phyloP scores from a whole-genome alignment of 345 rosid species.

The Dipteronia dyeriana region DNA sequence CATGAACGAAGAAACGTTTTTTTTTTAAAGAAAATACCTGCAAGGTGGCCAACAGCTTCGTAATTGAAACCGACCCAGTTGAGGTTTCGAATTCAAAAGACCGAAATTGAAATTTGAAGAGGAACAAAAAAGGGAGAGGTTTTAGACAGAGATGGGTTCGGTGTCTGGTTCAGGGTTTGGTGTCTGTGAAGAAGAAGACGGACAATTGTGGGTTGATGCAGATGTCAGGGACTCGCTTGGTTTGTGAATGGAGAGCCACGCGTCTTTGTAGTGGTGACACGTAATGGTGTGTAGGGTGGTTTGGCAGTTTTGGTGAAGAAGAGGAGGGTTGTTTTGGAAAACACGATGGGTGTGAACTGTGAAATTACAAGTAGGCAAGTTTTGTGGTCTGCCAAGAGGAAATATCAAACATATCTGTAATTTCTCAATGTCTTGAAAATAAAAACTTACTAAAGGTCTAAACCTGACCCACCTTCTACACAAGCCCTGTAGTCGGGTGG shows the following conservation, averaged over 20 bases:
- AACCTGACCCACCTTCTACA: too few relatives aligned
- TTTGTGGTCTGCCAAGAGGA: not conserved
- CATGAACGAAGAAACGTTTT: not conserved
- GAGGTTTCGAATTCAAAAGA: slow-evolving; percentile 13
- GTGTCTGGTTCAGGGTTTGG: slow-evolving; percentile 10
- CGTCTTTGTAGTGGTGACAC: slow-evolving; percentile 12
- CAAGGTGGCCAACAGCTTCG: not conserved
- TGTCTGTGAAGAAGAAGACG: not conserved
- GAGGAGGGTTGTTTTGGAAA: not conserved
- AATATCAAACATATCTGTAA: not conserved
- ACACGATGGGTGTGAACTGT: slow-evolving; percentile 17
- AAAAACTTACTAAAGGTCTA: not conserved
- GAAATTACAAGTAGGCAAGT: not conserved
- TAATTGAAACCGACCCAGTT: not conserved
- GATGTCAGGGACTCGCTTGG: slow-evolving; percentile 10
- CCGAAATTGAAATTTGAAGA: not conserved
- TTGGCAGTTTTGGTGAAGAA: not conserved
- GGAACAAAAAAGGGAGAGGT: not conserved
- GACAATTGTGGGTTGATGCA: not conserved
- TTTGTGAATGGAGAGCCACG: not conserved
- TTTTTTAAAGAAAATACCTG: slow-evolving; percentile 4
- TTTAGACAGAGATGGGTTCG: not conserved
- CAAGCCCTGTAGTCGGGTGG: too few relatives aligned
- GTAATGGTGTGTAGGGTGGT: not conserved
- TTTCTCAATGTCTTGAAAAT: not conserved